Percentiles rank a stretch among this genome's conserved stretches.
Evolutionary conservation across 106 monocot species (phyloP).

Genomic region (Phalaenopsis aphrodite): DNA sequence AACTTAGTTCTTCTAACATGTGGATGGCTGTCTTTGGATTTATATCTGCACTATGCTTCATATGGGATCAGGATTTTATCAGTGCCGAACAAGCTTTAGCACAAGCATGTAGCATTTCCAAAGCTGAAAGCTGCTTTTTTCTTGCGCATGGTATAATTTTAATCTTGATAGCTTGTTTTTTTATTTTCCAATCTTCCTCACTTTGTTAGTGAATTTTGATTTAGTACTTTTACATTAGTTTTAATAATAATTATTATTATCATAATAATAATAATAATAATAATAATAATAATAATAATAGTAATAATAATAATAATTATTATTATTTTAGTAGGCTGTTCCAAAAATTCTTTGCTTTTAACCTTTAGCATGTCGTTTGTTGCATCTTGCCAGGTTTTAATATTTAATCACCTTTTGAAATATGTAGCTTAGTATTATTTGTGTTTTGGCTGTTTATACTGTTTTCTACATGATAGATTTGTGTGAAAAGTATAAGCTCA

Average conservation of each 20-base stretch:
- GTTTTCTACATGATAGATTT: neutral
- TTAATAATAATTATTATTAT: no score
- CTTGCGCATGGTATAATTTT: constrained; percentile 64
- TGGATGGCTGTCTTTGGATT: constrained; percentile 63
- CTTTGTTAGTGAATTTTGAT: neutral
- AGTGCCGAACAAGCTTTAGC: constrained; percentile 58
- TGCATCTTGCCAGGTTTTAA: neutral
- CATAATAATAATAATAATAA: no score
- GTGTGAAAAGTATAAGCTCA: neutral
- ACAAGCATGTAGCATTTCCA: constrained; percentile 32
- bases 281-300: no score
- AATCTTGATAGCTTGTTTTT: neutral
- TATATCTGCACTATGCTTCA: constrained; percentile 42
- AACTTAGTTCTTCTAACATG: constrained; percentile 21
- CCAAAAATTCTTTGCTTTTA: no score
- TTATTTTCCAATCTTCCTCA: neutral
- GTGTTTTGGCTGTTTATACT: neutral
- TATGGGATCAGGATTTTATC: constrained; percentile 50
- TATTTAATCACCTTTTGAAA: neutral
- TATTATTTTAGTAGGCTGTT: no score
- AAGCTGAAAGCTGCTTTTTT: constrained; percentile 67
- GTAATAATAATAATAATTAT: no score
- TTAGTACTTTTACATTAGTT: no score
- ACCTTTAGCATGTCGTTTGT: neutral
- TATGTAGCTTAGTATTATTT: neutral